A percentile compares a stretch with the other conserved stretches of the same genome.
phyloP scores from a whole-genome alignment of 2,329 filamentous ascomycete species.

The Fusarium concolor region DNA sequence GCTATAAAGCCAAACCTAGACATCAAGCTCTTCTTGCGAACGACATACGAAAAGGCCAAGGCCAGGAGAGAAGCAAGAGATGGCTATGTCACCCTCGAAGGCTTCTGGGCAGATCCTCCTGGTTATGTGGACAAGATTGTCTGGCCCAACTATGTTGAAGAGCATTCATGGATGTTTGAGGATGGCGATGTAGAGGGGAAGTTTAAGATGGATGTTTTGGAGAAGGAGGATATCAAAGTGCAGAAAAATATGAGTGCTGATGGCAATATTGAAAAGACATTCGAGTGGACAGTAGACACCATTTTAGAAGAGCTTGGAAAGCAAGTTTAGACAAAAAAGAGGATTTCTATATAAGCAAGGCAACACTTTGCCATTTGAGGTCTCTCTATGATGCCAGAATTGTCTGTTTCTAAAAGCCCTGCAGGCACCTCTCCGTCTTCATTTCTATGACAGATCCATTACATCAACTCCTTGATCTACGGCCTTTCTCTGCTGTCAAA shows the following conservation, averaged over 20 bases:
- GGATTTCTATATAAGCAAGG: not conserved
- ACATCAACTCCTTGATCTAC: not conserved
- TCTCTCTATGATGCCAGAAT: not conserved
- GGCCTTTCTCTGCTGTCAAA: conserved; percentile 43
- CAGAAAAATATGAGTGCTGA: conserved; percentile 61
- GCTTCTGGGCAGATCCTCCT: conserved; percentile 95
- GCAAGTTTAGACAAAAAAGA: conserved; percentile 17
- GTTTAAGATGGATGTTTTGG: conserved; percentile 60
- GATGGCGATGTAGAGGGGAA: conserved; percentile 72
- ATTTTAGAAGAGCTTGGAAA: conserved; percentile 63
- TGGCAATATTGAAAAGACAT: conserved; percentile 68
- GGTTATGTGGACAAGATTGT: conserved; percentile 95
- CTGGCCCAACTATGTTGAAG: conserved; percentile 91
- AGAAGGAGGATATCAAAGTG: conserved; percentile 59
- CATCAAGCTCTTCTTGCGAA: conserved; percentile 81
- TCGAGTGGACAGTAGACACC: conserved; percentile 76
- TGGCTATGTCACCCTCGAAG: conserved; percentile 85
- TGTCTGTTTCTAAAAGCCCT: not conserved
- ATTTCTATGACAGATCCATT: conserved; percentile 11
- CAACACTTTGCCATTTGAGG: not conserved
- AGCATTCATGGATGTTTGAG: conserved; percentile 85
- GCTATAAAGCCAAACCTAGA: conserved; percentile 73
- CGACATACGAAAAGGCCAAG: conserved; percentile 73
- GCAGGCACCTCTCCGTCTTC: not conserved
- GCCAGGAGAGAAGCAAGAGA: conserved; percentile 73